Base-by-base conservation (phyloP, 2,329 filamentous ascomycete genomes). In the Acephala macrosclerotiorum region DNA sequence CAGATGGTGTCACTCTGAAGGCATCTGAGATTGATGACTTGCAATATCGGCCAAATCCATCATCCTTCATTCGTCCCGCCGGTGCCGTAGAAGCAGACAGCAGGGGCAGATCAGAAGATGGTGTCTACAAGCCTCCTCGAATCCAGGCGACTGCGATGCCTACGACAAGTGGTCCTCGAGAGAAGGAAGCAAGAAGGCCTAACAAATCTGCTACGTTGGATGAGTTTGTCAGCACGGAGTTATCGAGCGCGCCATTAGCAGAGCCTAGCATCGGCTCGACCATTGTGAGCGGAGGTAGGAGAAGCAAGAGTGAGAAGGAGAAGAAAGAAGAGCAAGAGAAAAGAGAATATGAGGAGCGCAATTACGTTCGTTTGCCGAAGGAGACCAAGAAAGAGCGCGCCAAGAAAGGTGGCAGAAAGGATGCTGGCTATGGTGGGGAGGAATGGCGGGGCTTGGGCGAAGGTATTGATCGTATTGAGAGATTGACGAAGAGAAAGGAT, bases 251-350 rank as follows among this genome's bases (percentile, higher is more conserved):
- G 1, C 96, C 96, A 0, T 80, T 93, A 65, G 92, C 94, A 1
- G 87, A 96, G 77, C 94, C 95, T 62, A 96, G 91, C 72, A 96
- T 99, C 73, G 96, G 96, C 66, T 96, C 92, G 64, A 97, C 92
- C 20, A 96, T 97, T 72, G 84, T 90, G 4, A 84, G 89, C 58
- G 90, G 91, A 58, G 96, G 96, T 38, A 88, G 95, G 69, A 88
- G 88, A 77, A 88, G 89, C 74, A 96, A 94, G 83, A 92, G 91
- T 5, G 87, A 89, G 16, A 84, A 88, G 38, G 91, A 97, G 76
- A 87, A 92, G 63, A 88, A 88, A 68, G 87, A 88, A 47, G 94
- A 98, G 77, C 86, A 86, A 1, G 94, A 97, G 80, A 85, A 92
- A 63, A 86, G 86, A 66, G 87, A 91, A 57, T 99, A 97, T 80